Evolutionary conservation across 805 yeast species (phyloP), one percentile per base, ranked within the genome.

Genomic region (Saccharomycopsis sp.): DNA sequence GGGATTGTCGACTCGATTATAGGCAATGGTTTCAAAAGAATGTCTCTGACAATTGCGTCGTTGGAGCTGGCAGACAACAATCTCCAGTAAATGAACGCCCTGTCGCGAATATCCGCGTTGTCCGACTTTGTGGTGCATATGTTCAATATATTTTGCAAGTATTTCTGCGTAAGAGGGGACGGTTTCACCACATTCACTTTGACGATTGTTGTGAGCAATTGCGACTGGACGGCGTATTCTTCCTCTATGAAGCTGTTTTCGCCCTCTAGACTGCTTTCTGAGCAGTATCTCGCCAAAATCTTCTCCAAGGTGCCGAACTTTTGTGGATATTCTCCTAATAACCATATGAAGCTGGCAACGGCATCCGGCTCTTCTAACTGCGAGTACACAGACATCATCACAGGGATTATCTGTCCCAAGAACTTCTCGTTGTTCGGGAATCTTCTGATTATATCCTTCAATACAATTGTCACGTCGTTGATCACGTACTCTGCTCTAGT

Each of bases 61-160:
- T 74, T 66, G 2, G 72, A 64, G 50, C 74, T 71, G 51, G 62
- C 72, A 34, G 91, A 85, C 54, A 87, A 72, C 52, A 88, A 75
- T 71, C 95, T 79, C 94, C 94, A 87, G 67, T 86, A 87, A 48
- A 87, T 74, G 68, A 79, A 87, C 0, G 92, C 91, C 73, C 85
- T 82, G 68, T 87, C 95, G 69, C 94, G 78, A 24, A 87, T 86
- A 67, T 87, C 95, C 1, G 89, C 81, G 65, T 85, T 85, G 60
- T 85, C 87, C 57, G 86, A 76, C 50, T 80, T 78, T 58, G 79
- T 80, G 2, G 91, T 86, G 8, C 89, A 83, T 59, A 77, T 68
- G 60, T 82, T 85, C 63, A 87, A 76, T 4, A 83, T 76, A 50
- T 73, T 74, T 65, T 87, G 91, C 62, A 87, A 73, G 23, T 75